Evolutionary conservation across 1,284 basidiomycete genomes (phyloP).

Genomic region (Bondarzewia mesenterica): DNA sequence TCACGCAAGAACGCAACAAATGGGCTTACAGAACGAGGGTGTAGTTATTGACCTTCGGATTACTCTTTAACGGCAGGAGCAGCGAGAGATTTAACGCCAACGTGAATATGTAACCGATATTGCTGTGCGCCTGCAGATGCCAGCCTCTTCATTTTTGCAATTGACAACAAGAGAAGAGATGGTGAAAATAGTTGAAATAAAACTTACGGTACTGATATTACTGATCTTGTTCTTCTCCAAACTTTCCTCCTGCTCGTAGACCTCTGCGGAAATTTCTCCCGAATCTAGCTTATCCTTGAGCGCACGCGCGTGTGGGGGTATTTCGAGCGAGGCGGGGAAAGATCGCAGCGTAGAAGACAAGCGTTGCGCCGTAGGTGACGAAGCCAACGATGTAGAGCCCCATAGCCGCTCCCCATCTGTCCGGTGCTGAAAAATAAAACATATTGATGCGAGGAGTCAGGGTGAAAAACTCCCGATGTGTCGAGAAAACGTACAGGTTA

Average conservation of each 20-base stretch:
- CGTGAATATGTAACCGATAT: conserved; percentile 65
- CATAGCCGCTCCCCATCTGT: conserved; percentile 71
- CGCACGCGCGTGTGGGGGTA: conserved; percentile 55
- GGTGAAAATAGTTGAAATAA: neutral
- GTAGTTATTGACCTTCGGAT: conserved; percentile 69
- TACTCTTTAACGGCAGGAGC: conserved; percentile 57
- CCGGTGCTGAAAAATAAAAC: conserved; percentile 35
- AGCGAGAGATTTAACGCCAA: conserved; percentile 65
- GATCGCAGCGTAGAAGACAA: conserved; percentile 76
- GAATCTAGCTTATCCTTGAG: conserved; percentile 51
- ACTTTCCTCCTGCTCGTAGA: conserved; percentile 70
- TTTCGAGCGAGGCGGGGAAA: conserved; percentile 82
- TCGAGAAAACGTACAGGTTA: conserved; percentile 43
- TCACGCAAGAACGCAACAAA: neutral
- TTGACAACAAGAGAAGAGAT: too few species aligned
- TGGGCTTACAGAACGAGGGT: conserved; percentile 48
- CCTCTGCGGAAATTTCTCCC: conserved; percentile 50
- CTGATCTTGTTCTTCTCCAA: conserved; percentile 80
- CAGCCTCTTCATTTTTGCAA: neutral
- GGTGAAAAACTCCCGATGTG: neutral
- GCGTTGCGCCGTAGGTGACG: conserved; percentile 66
- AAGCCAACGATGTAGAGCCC: conserved; percentile 78
- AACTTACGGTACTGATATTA: conserved; percentile 72
- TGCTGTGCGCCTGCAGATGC: conserved; percentile 57
- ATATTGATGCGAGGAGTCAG: neutral